Evolutionary conservation across 1,284 basidiomycete species (phyloP), one percentile per base, ranked within the genome.

Genomic region (Rhodofomes roseus): DNA sequence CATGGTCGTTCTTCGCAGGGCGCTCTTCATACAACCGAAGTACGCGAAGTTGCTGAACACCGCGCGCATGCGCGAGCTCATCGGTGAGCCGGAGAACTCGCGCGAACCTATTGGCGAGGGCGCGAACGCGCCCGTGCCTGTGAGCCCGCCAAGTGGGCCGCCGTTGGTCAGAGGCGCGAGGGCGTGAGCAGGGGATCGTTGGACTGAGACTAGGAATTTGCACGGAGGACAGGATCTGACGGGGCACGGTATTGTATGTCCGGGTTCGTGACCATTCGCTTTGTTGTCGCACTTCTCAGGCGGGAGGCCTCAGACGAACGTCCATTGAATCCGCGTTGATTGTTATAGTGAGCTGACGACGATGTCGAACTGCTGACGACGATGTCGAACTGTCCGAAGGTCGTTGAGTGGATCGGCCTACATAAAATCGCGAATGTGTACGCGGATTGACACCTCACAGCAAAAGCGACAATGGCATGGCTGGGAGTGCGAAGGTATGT

Each of bases 11-110:
- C 41, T 11, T 2, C 46, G 7, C 58, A 83, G 81, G 5, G 83
- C 79, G 0, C 69, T 88, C 18, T 88, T 87, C 68, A 76, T 89
- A 34, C 84, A 89, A 66, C 87, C 86, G 1, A 81, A 80, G 63
- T 84, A 85, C 68, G 85, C 86, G 1, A 79, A 81, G 62, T 77
- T 84, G 54, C 73, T 86, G 40, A 76, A 78, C 66, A 76, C 69
- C 6, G 64, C 62, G 52, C 65, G 65, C 23, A 69, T 74, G 9
- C 65, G 66, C 23, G 66, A 68, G 22, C 65, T 69, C 52, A 57
- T 75, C n/a, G 72, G 73, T 20, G 68, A 68, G 55, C 71, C 70
- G 12, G 62, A 61, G n/a, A 59, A 66, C 12, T 60, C 66, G 5
- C 64, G 58, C 43, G 66, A 69, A 50, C 65, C 67, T 7, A 57